A percentile compares a stretch with the other conserved stretches of the same genome.
phyloP scores from a whole-genome alignment of 1,139 yeast genomes.

The Blastobotrys serpentis region DNA sequence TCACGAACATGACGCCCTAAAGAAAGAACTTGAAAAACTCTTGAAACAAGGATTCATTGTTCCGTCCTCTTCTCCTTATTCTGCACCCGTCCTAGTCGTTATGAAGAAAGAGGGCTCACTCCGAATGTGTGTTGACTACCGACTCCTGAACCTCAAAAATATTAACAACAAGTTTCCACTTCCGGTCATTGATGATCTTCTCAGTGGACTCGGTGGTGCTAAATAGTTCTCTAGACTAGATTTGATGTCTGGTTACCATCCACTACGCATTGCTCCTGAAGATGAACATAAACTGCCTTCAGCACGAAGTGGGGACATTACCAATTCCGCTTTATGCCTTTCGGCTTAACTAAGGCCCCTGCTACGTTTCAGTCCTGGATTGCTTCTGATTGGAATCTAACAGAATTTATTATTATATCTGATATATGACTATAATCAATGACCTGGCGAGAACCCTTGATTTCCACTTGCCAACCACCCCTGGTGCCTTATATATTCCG shows the following conservation, averaged over 20 bases:
- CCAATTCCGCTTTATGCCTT: conserved; percentile 30
- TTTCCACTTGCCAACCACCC: no score
- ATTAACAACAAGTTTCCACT: conserved; percentile 17
- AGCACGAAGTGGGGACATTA: conserved; percentile 24
- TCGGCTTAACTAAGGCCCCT: conserved; percentile 28
- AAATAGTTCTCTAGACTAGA: conserved; percentile 24
- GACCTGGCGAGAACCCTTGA: no score
- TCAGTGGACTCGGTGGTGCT: conserved; percentile 10
- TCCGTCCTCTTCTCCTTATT: conserved; percentile 24
- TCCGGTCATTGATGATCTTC: conserved; percentile 9
- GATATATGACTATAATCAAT: no score
- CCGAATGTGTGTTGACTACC: conserved; percentile 25
- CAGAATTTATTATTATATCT: no score
- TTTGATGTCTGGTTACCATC: conserved; percentile 27
- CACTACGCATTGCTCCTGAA: conserved; percentile 20
- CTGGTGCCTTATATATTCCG: no score
- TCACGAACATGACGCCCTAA: conserved; percentile 11
- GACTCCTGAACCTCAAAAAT: conserved; percentile 17
- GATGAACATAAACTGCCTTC: conserved; percentile 28
- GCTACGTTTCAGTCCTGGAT: conserved; percentile 26
- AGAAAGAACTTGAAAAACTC: conserved; percentile 18
- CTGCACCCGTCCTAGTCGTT: conserved; percentile 28
- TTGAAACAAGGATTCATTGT: conserved; percentile 22
- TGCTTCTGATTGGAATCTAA: no score
- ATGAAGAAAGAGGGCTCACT: conserved; percentile 26